Percentiles rank a stretch among this genome's conserved stretches.
phyloP scores from a whole-genome alignment of 768 basidiomycete species.

The Multifurca ochricompacta region DNA sequence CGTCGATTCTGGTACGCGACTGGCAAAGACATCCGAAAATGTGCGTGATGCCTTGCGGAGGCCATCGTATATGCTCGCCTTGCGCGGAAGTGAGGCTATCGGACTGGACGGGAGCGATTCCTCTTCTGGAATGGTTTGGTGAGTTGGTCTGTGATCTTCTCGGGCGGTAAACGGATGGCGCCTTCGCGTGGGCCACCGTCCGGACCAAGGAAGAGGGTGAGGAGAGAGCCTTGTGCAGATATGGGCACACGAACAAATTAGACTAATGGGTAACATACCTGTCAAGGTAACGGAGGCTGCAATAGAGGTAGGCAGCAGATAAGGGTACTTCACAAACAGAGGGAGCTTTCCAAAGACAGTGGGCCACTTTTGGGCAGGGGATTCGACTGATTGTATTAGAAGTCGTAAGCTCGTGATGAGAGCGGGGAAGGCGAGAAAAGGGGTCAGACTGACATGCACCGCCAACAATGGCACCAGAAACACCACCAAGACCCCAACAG shows the following conservation, averaged over 20 bases:
- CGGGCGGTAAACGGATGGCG: constrained; percentile 71
- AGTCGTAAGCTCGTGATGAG: constrained; percentile 14
- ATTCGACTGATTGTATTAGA: constrained; percentile 50
- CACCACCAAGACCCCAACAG: constrained; percentile 96
- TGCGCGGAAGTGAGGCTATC: constrained; percentile 25
- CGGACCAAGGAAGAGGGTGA: constrained; percentile 81
- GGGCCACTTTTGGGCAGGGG: constrained; percentile 84
- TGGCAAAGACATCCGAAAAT: constrained; percentile 54
- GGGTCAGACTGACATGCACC: constrained; percentile 59
- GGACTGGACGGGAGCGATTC: constrained; percentile 41
- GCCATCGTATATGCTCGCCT: constrained; percentile 6
- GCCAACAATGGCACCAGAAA: constrained; percentile 80
- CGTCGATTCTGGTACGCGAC: constrained; percentile 38
- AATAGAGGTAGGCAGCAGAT: constrained; percentile 78
- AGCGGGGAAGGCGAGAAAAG: background rate
- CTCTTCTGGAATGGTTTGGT: constrained; percentile 59
- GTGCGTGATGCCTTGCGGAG: constrained; percentile 36
- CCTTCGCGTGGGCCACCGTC: constrained; percentile 89
- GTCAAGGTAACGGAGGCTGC: constrained; percentile 69
- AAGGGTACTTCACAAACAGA: constrained; percentile 77
- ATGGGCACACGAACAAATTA: background rate
- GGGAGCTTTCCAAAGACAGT: constrained; percentile 53
- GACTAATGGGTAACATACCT: constrained; percentile 37
- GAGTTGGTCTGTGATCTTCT: constrained; percentile 45
- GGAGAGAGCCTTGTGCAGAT: constrained; percentile 55